Base-by-base conservation (phyloP, 2,329 filamentous ascomycete genomes). In the Neoarthrinium moseri region DNA sequence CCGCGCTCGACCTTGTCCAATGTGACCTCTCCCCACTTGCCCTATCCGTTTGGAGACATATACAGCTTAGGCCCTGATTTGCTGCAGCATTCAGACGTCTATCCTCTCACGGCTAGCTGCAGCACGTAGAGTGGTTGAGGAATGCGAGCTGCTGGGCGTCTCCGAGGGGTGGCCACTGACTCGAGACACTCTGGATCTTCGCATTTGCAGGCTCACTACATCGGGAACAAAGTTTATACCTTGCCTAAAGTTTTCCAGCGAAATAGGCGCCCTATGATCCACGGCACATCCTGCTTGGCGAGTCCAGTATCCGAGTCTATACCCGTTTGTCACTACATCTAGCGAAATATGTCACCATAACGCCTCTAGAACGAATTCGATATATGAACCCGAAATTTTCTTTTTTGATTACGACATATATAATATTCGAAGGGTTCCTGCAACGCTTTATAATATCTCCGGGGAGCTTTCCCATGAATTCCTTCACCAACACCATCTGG, bases 91-190 rank as follows among this genome's bases (percentile, higher is more conserved):
- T 52, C 45, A 30, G 45, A 47, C 8, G 46, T 43, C 51, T 52
- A 57, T 54, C 51, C 50, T 52, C 47, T 55, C 23, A 46, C 68
- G 69, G 69, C 54, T 60, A 53, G 55, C 60, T 59, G 67, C 70
- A 70, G 63, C 48, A 55, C 52, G 57, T 57, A 60, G 61, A 56
- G 61, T 60, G 53, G 51, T 58, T 58, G 60, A 59, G 59, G 59
- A 59, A 54, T 57, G 55, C 56, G 56, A 55, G 48, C 54, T 59
- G 51, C 50, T 43, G 59, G 59, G 56, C 52, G 57, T 56, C 51
- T 47, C 54, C 57, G 60, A 56, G 63, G 58, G 56, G 39, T n/a
- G n/a, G 48, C 45, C 50, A 54, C 59, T 20, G 68, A 70, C 68
- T 72, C 69, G 69, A 71, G 64, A 52, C 49, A 59, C 56, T 40